A percentile compares a stretch with the other conserved stretches of the same genome.
phyloP scores from a whole-genome alignment of 2,329 filamentous ascomycete genomes.

The Colletotrichum orchidophilum region DNA sequence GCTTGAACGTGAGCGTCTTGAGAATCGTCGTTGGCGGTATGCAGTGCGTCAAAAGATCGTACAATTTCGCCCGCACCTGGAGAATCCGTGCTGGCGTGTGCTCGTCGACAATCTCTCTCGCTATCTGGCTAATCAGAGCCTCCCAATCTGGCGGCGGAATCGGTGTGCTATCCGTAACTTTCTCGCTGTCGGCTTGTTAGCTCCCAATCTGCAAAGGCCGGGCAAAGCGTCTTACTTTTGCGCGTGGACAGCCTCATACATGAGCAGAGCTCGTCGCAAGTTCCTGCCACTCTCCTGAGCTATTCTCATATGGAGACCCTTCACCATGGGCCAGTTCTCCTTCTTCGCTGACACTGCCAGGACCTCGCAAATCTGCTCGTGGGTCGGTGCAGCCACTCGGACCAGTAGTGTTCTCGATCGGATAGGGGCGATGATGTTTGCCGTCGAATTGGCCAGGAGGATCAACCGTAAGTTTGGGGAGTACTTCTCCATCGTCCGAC shows the following conservation, averaged over 20 bases:
- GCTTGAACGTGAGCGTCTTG: conserved; percentile 93
- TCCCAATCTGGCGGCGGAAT: conserved; percentile 99
- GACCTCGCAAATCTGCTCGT: conserved; percentile 84
- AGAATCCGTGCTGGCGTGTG: conserved; percentile 90
- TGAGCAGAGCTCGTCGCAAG: conserved; percentile 86
- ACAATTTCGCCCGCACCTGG: conserved; percentile 91
- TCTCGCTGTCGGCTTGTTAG: conserved; percentile 72
- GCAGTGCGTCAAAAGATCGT: conserved; percentile 95
- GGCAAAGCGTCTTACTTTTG: conserved; percentile 78
- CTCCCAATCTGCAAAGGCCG: not conserved
- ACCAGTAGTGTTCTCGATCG: conserved; percentile 91
- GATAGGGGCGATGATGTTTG: conserved; percentile 99
- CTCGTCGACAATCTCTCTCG: conserved; percentile 93
- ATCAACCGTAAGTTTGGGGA: conserved; percentile 93
- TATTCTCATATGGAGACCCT: conserved; percentile 82
- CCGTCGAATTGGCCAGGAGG: conserved; percentile 92
- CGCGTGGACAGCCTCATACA: conserved; percentile 97
- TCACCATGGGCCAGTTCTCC: conserved; percentile 83
- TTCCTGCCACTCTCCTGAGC: conserved; percentile 92
- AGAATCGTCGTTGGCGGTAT: conserved; percentile 95
- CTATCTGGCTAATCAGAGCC: conserved; percentile 85
- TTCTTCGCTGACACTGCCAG: conserved; percentile 76
- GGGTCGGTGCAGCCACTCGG: conserved; percentile 87
- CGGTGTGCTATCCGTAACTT: conserved; percentile 84
- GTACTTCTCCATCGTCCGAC: conserved; percentile 99